phyloP scores from a whole-genome alignment of 1,284 basidiomycete genomes.

The Phylloporus sp. region DNA sequence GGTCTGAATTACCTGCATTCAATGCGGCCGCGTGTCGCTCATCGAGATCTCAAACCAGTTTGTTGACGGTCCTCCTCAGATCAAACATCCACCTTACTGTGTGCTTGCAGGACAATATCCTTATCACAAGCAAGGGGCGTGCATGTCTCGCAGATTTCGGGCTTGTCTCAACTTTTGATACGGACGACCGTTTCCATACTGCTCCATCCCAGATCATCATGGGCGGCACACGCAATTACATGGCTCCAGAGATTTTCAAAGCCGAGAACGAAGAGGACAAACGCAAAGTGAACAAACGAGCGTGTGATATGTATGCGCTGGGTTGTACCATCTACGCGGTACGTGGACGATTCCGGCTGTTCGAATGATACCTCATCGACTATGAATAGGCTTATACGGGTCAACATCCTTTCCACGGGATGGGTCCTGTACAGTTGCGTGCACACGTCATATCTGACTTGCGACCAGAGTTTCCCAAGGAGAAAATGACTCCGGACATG shows the following conservation, averaged over 20 bases:
- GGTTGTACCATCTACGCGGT: constrained; percentile 36
- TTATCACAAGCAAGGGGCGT: constrained; percentile 24
- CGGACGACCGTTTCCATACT: constrained; percentile 15
- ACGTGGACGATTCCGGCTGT: constrained; percentile 2
- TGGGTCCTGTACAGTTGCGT: not conserved
- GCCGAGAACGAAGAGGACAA: constrained; percentile 11
- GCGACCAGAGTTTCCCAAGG: constrained; percentile 18
- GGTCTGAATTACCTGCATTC: constrained; percentile 32
- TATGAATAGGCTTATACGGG: constrained; percentile 22
- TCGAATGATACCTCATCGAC: not conserved
- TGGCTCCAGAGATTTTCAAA: constrained; percentile 28
- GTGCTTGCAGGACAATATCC: constrained; percentile 29
- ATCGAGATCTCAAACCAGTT: constrained; percentile 36
- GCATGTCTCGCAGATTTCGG: constrained; percentile 38
- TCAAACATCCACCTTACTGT: not conserved
- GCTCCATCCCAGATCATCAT: constrained; percentile 10
- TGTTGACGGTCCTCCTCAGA: not conserved
- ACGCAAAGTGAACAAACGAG: constrained; percentile 28
- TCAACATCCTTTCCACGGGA: constrained; percentile 13
- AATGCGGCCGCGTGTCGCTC: constrained; percentile 30
- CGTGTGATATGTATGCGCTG: constrained; percentile 34
- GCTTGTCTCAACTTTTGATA: constrained; percentile 27
- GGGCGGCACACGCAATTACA: constrained; percentile 24
- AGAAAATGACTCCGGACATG: constrained; percentile 29
- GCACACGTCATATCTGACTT: not conserved